Evolutionary conservation across 306 rosid species (phyloP).

Genomic region (Prunus armeniaca): DNA sequence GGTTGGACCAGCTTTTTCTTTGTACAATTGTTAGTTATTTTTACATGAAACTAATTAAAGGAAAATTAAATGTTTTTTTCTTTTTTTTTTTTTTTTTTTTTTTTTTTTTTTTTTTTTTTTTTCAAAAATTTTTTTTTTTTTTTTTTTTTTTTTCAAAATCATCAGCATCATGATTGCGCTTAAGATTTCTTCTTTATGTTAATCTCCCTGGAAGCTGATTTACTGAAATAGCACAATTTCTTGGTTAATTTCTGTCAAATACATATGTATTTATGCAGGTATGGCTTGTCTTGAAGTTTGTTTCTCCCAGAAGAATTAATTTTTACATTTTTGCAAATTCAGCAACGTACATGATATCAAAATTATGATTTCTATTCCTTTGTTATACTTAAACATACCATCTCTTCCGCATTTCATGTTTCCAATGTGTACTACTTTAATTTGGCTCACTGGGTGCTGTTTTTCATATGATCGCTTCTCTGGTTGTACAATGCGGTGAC

Average conservation of each 20-base stretch:
- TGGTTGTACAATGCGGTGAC: constrained; percentile 36
- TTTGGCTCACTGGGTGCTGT: constrained; percentile 39
- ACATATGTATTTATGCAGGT: background rate
- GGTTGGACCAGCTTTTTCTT: constrained; percentile 47
- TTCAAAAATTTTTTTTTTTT: too few species aligned
- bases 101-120: too few species aligned
- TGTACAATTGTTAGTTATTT: background rate
- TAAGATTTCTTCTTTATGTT: background rate
- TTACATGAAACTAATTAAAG: background rate
- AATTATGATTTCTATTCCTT: background rate
- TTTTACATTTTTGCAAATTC: background rate
- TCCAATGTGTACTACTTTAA: constrained; percentile 16
- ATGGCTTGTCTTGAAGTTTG: background rate
- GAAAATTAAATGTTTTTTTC: too few species aligned
- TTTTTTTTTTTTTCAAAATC: background rate
- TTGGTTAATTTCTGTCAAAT: background rate
- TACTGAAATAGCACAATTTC: background rate
- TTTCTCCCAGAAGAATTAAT: background rate
- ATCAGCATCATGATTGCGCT: too few species aligned
- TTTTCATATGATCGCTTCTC: constrained; percentile 30
- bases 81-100: too few species aligned
- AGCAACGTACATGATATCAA: background rate
- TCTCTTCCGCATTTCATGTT: constrained; percentile 14
- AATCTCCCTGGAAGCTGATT: background rate
- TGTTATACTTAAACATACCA: background rate